Evolutionary conservation across 2,329 filamentous ascomycete genomes (phyloP).

Genomic region (Alternaria triticina): DNA sequence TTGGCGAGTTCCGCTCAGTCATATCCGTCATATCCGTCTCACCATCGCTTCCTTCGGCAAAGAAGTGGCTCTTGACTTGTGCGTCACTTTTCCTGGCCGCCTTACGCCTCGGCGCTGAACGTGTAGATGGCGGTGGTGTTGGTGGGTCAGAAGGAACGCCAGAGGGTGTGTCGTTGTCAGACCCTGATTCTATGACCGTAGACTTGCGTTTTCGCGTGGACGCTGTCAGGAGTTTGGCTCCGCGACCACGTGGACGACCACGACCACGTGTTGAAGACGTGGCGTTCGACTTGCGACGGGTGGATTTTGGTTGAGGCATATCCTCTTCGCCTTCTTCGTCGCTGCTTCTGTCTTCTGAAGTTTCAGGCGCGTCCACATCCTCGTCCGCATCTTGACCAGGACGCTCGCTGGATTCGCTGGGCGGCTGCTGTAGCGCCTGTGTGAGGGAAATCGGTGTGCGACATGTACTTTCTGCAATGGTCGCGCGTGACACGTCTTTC

Average conservation of each 20-base stretch:
- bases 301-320: background rate
- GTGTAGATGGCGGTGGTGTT: slow-evolving; percentile 10
- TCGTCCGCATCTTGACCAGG: background rate
- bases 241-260: slow-evolving; percentile 1
- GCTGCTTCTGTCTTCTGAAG: slow-evolving; percentile 56
- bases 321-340: slow-evolving; percentile 38
- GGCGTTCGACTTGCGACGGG: slow-evolving; percentile 16
- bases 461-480: slow-evolving; percentile 18
- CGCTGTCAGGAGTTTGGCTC: slow-evolving; percentile 10
- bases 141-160: slow-evolving; percentile 13
- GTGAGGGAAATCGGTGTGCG: slow-evolving; percentile 47
- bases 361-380: slow-evolving; percentile 1
- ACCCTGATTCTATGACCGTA: slow-evolving; percentile 5
- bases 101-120: slow-evolving; percentile 31
- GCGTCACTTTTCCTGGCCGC: slow-evolving; percentile 37
- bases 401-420: slow-evolving; percentile 2
- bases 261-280: background rate
- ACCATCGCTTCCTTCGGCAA: slow-evolving; percentile 37
- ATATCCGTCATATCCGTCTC: slow-evolving; percentile 42
- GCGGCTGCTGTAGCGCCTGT: slow-evolving; percentile 33
- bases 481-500: background rate
- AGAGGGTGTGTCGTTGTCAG: slow-evolving; percentile 18
- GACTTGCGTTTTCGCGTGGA: slow-evolving; percentile 15
- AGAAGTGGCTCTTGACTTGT: slow-evolving; percentile 44
- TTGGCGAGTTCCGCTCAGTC: slow-evolving; percentile 29